phyloP scores from a whole-genome alignment of 352 stramenopile genomes.

The Pythium insidiosum region DNA sequence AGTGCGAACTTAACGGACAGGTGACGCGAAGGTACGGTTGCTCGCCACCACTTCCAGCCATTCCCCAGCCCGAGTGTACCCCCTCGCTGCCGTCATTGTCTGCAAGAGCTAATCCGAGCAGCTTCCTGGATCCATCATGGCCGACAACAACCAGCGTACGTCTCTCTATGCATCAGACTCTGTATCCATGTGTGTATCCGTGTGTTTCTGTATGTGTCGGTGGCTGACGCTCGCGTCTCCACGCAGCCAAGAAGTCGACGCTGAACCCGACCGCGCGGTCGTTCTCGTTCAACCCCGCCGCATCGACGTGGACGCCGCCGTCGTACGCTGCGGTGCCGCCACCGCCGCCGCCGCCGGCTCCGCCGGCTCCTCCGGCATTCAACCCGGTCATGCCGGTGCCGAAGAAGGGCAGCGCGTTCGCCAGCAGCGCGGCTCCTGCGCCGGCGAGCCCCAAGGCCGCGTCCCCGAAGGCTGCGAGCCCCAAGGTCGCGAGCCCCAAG shows the following conservation, averaged over 20 bases:
- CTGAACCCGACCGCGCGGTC: constrained; percentile 55
- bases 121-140: too few species aligned
- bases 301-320: constrained; percentile 52
- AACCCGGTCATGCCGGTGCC: constrained; percentile 65
- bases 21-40: too few species aligned
- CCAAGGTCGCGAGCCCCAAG: constrained; percentile 3
- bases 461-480: background rate
- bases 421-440: constrained; percentile 6
- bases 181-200: too few species aligned
- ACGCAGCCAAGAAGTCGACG: constrained; percentile 29
- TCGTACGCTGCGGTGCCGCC: constrained; percentile 29
- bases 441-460: constrained; percentile 13
- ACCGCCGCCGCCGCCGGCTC: constrained; percentile 20
- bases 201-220: too few species aligned
- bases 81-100: too few species aligned
- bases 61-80: too few species aligned
- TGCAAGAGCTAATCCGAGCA: too few species aligned
- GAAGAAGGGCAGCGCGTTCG: constrained; percentile 55
- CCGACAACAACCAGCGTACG: too few species aligned
- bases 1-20: too few species aligned
- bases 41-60: too few species aligned
- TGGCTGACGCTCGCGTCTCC: too few species aligned
- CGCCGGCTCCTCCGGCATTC: constrained; percentile 31
- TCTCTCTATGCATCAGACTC: too few species aligned
- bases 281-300: constrained; percentile 76